Evolutionary conservation across 2,329 filamentous ascomycete genomes (phyloP), one percentile per base, ranked within the genome.

Genomic region (Gaeumannomyces tritici): DNA sequence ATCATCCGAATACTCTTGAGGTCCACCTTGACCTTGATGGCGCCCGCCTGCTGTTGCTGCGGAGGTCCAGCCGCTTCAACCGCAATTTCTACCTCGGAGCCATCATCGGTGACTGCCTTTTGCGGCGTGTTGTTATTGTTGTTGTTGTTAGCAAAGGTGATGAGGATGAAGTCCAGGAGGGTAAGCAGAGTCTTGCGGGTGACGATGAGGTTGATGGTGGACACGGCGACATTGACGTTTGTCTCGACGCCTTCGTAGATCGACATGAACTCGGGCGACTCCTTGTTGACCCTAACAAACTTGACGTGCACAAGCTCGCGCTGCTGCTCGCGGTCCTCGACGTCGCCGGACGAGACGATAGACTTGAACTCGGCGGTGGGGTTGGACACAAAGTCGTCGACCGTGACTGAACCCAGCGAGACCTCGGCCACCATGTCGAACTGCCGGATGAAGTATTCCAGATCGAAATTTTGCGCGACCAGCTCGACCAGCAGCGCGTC

Each of bases 371-470:
- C 93, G 9, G 89, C 88, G 0, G 90, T 79, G 0, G 92, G 87
- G 62, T 93, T 89, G 66, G 95, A 93, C 11, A 99, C 93, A 71
- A 98, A 93, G 71, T 99, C 95, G 70, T 98, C 93, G 3, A 99
- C 86, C 0, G 89, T 91, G 24, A 99, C 80, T 1, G 91, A 93
- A 18, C 90, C 89, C 12, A 99, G 82, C 0, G 91, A 87, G 29
- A 99, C 90, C 69, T 97, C 90, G 1, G 95, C 93, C 29, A 88
- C 90, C 88, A 99, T 95, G 72, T 99, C 93, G 68, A 89, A 97
- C 0, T 90, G 88, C 28, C 93, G 83, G 63, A 96, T 87, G 71
- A 93, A 96, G 71, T 96, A 95, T 65, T 93, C 86, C 15, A 99
- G 81, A 61, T 88, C 84, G 69, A 99, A 99, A 15, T 89, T 83